Evolutionary conservation across 257 asterid species (phyloP).

Genomic region (Salvia rosmarinus): DNA sequence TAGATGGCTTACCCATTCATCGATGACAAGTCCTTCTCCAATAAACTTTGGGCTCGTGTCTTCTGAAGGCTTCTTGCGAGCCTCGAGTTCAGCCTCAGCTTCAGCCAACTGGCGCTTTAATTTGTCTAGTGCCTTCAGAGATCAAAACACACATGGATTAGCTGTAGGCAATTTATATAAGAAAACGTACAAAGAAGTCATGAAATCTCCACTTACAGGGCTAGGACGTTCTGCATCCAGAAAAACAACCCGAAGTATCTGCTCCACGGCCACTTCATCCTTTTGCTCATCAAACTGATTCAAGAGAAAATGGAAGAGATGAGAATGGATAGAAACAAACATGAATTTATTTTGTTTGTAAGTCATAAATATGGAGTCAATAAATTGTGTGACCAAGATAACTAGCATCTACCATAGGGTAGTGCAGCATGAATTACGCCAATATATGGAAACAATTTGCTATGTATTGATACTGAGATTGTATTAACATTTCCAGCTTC

Average conservation of each 20-base stretch:
- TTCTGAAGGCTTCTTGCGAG: slow-evolving; percentile 79
- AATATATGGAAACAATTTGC: not conserved
- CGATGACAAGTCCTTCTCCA: slow-evolving; percentile 94
- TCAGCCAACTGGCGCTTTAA: slow-evolving; percentile 74
- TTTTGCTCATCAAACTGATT: slow-evolving; percentile 86
- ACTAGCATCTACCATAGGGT: not conserved
- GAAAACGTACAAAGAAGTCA: not conserved
- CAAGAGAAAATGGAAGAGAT: slow-evolving; percentile 29
- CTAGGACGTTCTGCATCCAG: slow-evolving; percentile 74
- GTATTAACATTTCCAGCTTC: not conserved
- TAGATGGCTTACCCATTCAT: slow-evolving; percentile 73
- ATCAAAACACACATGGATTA: slow-evolving; percentile 12
- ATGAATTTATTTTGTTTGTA: not conserved
- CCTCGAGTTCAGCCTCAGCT: slow-evolving; percentile 84
- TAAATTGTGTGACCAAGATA: not conserved
- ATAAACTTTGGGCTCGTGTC: slow-evolving; percentile 73
- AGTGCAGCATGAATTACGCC: not conserved
- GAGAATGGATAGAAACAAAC: slow-evolving; percentile 22
- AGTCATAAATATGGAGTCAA: not conserved
- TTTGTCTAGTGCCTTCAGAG: slow-evolving; percentile 71
- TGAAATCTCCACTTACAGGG: slow-evolving; percentile 59
- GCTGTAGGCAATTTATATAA: slow-evolving; percentile 17
- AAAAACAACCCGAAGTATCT: slow-evolving; percentile 80
- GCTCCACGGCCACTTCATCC: slow-evolving; percentile 89
- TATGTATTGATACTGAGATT: not conserved